Percentiles rank a stretch among this genome's conserved stretches.
Conservation (phyloP, 2,329 filamentous ascomycete species). For the Leptographium galeiforme region DNA sequence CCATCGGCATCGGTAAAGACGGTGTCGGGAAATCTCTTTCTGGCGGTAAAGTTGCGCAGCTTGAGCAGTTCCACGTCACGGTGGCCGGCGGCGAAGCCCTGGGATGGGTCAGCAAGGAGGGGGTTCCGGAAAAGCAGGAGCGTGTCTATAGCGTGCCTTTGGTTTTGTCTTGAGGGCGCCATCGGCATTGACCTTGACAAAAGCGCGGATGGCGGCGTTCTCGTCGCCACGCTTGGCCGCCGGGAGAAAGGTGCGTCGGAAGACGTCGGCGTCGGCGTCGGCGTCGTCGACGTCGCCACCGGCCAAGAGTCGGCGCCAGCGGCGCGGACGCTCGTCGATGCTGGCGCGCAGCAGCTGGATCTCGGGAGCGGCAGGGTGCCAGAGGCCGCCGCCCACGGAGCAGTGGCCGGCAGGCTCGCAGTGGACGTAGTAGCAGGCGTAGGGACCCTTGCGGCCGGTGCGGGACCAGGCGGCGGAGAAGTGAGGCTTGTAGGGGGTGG, state of each 20-base stretch:
- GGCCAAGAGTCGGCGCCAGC: constrained; percentile 39
- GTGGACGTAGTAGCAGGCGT: constrained; percentile 82
- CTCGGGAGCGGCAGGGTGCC: constrained; percentile 59
- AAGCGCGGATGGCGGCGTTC: constrained; percentile 52
- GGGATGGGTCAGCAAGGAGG: not conserved
- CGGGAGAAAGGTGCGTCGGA: constrained; percentile 52
- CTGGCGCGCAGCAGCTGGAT: constrained; percentile 55
- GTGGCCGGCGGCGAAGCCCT: constrained; percentile 67
- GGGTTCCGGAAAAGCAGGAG: too few relatives aligned
- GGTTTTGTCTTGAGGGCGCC: constrained; percentile 75
- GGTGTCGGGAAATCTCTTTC: constrained; percentile 50
- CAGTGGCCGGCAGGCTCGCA: constrained; percentile 52
- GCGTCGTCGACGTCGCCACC: constrained; percentile 33
- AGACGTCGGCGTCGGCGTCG: constrained; percentile 46
- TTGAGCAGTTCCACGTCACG: constrained; percentile 69
- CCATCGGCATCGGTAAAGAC: constrained; percentile 49
- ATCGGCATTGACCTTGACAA: constrained; percentile 54
- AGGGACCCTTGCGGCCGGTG: constrained; percentile 75
- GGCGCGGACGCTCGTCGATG: constrained; percentile 59
- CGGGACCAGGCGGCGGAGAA: constrained; percentile 81
- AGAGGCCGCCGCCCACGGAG: constrained; percentile 71
- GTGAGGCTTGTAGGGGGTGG: constrained; percentile 74
- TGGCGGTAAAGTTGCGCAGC: constrained; percentile 65
- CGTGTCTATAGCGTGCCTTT: constrained; percentile 38
- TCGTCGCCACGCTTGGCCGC: constrained; percentile 35